Base-by-base conservation (phyloP, 73 alveolate genomes). In the Paramecium primaurelia region DNA sequence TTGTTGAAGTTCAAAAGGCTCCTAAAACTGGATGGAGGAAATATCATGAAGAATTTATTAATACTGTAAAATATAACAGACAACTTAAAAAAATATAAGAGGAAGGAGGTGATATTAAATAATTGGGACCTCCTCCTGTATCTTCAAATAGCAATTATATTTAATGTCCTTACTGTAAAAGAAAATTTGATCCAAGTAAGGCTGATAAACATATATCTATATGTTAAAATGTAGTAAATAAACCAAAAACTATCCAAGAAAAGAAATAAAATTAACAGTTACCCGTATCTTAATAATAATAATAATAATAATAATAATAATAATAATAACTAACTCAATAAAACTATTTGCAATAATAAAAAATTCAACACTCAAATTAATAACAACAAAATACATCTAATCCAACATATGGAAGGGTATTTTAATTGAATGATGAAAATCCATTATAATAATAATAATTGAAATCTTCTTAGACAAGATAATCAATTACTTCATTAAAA, bases 81-180 rank as follows among this genome's bases (percentile, higher is more conserved):
- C 47, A 95, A 71, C 86, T 96, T 93, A 86, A 92, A 40, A 25
- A 86, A 44, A 75, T 96, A 58, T 92, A 95, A 80, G 95, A 95
- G 77, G 94, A 90, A 69, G 99, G 99, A 9, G 99, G 97, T 22
- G 98, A 95, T 93, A 93, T 96, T 49, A 73, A 93, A 36, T 32
- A 77, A 34, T 77, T 92, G 32, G 92, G 86, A 28, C 93, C 96
- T 26, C 96, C 96, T 9, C 94, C 93, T 14, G 87, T 59, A 44
- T 25, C 90, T 4, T 80, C 95, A 12, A 86, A 93, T 59, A 94
- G 47, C 12, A 94, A 92, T 86, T 93, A 92, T 25, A 71, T 84
- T 32, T 86, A 88, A 58, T 95, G 98, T 42, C 95, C 96, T 18
- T 94, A 95, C 47, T 95, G 98, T 47, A 18, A 28, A 20, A 88